Conservation (phyloP, 805 yeast genomes). For the Teunomyces lycoperdinae region DNA sequence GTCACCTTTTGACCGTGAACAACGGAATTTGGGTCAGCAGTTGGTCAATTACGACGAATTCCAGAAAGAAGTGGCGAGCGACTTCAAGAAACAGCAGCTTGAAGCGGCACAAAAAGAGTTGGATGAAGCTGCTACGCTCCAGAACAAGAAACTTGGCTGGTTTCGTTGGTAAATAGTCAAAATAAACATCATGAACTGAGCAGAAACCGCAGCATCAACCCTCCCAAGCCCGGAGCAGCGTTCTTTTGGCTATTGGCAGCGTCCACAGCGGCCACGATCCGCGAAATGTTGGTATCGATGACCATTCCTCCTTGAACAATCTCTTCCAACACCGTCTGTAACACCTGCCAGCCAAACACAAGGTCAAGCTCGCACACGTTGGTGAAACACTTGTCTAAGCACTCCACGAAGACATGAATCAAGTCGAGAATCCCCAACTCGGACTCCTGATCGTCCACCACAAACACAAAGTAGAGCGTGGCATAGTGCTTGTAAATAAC, state of each 20-base stretch:
- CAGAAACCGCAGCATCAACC: conserved; percentile 1
- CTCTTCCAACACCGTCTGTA: conserved; percentile 87
- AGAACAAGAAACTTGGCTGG: too few species aligned
- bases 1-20: conserved; percentile 63
- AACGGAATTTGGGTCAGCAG: conserved; percentile 33
- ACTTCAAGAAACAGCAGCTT: conserved; percentile 32
- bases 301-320: conserved; percentile 98
- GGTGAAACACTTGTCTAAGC: conserved; percentile 86
- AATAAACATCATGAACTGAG: neutral
- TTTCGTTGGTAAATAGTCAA: neutral
- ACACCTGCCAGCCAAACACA: conserved; percentile 98
- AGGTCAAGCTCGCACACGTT: conserved; percentile 94
- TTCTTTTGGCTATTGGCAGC: conserved; percentile 56
- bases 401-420: conserved; percentile 95
- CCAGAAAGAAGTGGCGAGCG: conserved; percentile 47
- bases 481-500: conserved; percentile 95
- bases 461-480: conserved; percentile 90
- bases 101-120: conserved; percentile 30
- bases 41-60: conserved; percentile 44
- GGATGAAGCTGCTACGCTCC: conserved; percentile 11
- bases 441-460: conserved; percentile 93
- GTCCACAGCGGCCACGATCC: conserved; percentile 82
- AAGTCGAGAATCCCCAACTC: conserved; percentile 91
- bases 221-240: conserved; percentile 13
- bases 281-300: conserved; percentile 80